These are phyloP conservation scores for Yarrowia yakushimensis DNA, from an alignment of 805 yeast genomes.

Conservation along the genomic window DNA sequence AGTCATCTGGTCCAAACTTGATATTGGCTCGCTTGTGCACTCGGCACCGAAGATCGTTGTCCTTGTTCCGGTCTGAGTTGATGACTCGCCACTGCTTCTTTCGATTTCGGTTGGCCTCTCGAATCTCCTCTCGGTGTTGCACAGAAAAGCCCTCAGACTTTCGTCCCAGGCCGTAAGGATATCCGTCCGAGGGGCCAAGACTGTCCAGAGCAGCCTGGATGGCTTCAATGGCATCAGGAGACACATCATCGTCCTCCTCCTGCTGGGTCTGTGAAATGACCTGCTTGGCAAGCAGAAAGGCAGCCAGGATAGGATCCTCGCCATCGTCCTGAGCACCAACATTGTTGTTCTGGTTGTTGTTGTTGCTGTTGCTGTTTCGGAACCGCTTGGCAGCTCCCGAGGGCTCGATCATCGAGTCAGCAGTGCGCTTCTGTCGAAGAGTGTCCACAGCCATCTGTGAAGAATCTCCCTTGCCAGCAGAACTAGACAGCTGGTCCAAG, in stretches of 20 bases:
- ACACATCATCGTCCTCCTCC: slow-evolving; percentile 15
- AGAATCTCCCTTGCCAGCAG: slow-evolving; percentile 8
- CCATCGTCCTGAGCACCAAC: not conserved
- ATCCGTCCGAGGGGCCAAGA: not conserved
- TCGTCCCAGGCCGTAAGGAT: not conserved
- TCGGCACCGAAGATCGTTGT: slow-evolving; percentile 78
- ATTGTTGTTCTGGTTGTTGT: not conserved
- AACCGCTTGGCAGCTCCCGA: not conserved
- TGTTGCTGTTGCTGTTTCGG: not conserved
- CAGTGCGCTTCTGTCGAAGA: slow-evolving; percentile 16
- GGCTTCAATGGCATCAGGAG: slow-evolving; percentile 32
- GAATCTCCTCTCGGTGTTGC: slow-evolving; percentile 51
- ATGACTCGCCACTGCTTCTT: slow-evolving; percentile 82
- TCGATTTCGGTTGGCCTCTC: slow-evolving; percentile 68
- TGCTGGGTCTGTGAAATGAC: slow-evolving; percentile 32
- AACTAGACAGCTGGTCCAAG: slow-evolving; percentile 14
- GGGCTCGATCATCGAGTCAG: slow-evolving; percentile 3
- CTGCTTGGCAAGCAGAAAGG: slow-evolving; percentile 39
- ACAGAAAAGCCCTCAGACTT: slow-evolving; percentile 30
- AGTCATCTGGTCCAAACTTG: slow-evolving; percentile 60
- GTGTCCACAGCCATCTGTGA: not conserved
- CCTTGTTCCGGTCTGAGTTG: slow-evolving; percentile 77
- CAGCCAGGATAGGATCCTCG: slow-evolving; percentile 35
- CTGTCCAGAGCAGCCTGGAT: slow-evolving; percentile 31
- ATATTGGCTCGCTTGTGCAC: slow-evolving; percentile 67